Base-by-base conservation (phyloP, 1,139 yeast genomes). In the Hansenula lynferdii region DNA sequence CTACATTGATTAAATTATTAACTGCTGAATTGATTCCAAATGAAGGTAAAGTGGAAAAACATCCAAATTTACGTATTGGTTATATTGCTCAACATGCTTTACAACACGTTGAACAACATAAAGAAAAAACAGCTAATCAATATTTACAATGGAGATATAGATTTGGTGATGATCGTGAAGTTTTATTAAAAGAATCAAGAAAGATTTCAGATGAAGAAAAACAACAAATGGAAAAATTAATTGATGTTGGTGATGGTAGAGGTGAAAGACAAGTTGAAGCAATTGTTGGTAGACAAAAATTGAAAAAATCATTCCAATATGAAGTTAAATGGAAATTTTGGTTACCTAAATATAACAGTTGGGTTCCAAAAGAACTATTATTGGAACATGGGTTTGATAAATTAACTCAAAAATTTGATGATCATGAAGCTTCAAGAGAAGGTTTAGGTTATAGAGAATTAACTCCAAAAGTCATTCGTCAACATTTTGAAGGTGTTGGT, bases 61-160 rank as follows among this genome's bases (percentile, higher is more conserved):
- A 92, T 67, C 97, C 97, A 48, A 92, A 92, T 65, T 75, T 92
- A 67, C 90, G 98, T 73, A 87, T 92, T 57, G 98, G 97, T 47
- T 92, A 92, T 67, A 92, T 92, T 71, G 97, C 97, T 18, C 98
- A 92, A 71, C 97, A 92, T 56, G 97, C 98, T 22, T 75, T 92
- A 58, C 96, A 89, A 65, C 97, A 92, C 60, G 97, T 92, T 45
- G 95, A 92, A 62, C 84, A 84, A 65, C 98, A 92, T 68, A 87
- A 90, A 65, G 98, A 92, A 63, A 89, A 89, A 70, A 92, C 97
- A n/a, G 96, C 98, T 31, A 90, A 89, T 60, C 97, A 92, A 78
- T 92, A 92, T 77, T 92, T 92, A 60, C 98, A 92, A 80, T 92
- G 98, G 98, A 90, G 98, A 82, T 92, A 90, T 97, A 98, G 92